A percentile compares a stretch with the other conserved stretches of the same genome.
These are phyloP conservation scores for Chloris gayana DNA, from an alignment of 176 grass and related monocot species.

Conservation along the genomic window DNA sequence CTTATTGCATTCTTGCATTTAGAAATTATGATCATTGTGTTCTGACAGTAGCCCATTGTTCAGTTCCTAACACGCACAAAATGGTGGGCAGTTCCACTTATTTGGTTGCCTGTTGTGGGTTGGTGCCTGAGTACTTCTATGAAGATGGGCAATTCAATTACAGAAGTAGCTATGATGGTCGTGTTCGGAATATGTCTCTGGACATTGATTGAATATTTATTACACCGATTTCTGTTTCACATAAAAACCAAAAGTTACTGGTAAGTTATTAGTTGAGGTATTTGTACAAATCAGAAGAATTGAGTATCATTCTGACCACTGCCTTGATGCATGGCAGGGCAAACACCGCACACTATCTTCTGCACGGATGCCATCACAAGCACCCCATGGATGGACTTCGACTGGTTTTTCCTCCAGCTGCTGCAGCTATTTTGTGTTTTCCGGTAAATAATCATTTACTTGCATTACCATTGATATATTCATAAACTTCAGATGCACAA, in stretches of 20 bases:
- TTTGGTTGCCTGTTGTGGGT: constrained; percentile 90
- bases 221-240: constrained; percentile 92
- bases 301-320: constrained; percentile 8
- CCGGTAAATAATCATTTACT: constrained; percentile 46
- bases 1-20: constrained; percentile 4
- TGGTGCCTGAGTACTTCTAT: constrained; percentile 67
- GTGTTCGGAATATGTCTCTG: constrained; percentile 72
- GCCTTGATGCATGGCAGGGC: constrained; percentile 48
- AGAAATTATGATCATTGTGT: not conserved
- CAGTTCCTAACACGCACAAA: constrained; percentile 88
- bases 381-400: constrained; percentile 92
- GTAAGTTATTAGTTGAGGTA: constrained; percentile 39
- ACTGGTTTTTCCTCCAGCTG: constrained; percentile 94
- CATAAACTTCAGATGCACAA: not conserved
- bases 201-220: constrained; percentile 82
- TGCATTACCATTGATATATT: not conserved
- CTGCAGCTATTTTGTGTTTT: constrained; percentile 76
- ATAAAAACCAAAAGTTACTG: constrained; percentile 90
- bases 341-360: constrained; percentile 85
- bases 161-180: constrained; percentile 58
- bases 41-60: constrained; percentile 45
- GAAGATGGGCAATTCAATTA: constrained; percentile 67
- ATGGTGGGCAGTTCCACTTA: constrained; percentile 88
- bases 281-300: not conserved
- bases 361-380: constrained; percentile 96